Conservation (phyloP, 257 asterid species). For the Petunia axillaris region DNA sequence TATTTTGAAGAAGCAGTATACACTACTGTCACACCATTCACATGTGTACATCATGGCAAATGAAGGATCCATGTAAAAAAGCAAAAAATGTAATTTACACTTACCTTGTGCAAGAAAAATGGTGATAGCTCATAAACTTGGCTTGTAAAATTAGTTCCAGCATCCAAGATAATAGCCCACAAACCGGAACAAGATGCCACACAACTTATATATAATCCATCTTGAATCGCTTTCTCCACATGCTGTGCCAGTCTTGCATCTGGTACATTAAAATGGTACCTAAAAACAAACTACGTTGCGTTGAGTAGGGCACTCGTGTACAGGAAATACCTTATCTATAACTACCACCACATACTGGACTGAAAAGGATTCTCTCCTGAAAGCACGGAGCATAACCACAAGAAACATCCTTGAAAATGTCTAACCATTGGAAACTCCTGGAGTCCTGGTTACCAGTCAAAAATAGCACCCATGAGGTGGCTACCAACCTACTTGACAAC, state of each 20-base stretch:
- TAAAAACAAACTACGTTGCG: constrained; percentile 20
- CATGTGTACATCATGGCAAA: constrained; percentile 22
- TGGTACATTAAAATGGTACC: constrained; percentile 52
- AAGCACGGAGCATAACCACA: constrained; percentile 17
- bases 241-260: constrained; percentile 47
- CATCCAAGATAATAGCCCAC: constrained; percentile 58
- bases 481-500: not conserved
- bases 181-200: constrained; percentile 51
- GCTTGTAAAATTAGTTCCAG: constrained; percentile 45
- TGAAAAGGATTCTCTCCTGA: constrained; percentile 3
- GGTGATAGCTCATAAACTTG: constrained; percentile 53
- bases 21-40: constrained; percentile 4
- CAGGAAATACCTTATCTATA: not conserved
- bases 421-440: constrained; percentile 7
- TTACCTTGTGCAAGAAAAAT: constrained; percentile 48
- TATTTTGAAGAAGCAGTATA: constrained; percentile 9
- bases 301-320: not conserved
- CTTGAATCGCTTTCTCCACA: constrained; percentile 46
- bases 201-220: constrained; percentile 45
- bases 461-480: not conserved
- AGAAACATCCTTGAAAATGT: constrained; percentile 15
- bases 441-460: constrained; percentile 17
- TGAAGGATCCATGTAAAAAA: not conserved
- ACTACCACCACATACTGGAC: constrained; percentile 12
- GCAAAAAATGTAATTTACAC: not conserved